phyloP scores from a whole-genome alignment of 2,329 filamentous ascomycete genomes.

The Botryotinia globosa region DNA sequence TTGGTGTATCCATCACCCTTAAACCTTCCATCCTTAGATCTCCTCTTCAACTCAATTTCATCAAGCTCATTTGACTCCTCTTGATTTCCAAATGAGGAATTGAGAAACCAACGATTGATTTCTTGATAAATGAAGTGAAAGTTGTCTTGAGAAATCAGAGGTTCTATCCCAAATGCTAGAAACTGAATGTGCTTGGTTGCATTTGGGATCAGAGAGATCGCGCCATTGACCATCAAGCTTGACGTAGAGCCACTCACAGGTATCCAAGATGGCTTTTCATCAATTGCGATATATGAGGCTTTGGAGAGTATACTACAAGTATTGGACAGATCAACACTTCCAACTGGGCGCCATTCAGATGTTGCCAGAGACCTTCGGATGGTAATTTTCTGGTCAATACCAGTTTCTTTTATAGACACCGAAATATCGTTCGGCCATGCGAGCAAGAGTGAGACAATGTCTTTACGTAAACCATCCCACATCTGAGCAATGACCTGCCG shows the following conservation, averaged over 20 bases:
- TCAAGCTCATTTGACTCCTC: slow-evolving; percentile 46
- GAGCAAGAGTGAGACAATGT: slow-evolving; percentile 64
- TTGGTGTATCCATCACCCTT: slow-evolving; percentile 49
- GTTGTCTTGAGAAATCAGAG: slow-evolving; percentile 54
- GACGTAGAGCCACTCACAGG: slow-evolving; percentile 64
- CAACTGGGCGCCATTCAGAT: neutral
- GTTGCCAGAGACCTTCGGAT: slow-evolving; percentile 28
- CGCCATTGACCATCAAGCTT: slow-evolving; percentile 62
- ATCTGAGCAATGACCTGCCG: slow-evolving; percentile 52
- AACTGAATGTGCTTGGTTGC: slow-evolving; percentile 76
- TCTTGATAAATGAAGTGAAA: slow-evolving; percentile 70
- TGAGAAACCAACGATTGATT: slow-evolving; percentile 72
- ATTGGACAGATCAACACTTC: slow-evolving; percentile 28
- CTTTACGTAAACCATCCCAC: slow-evolving; percentile 49
- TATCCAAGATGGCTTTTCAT: slow-evolving; percentile 62
- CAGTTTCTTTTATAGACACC: slow-evolving; percentile 56
- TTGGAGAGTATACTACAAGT: slow-evolving; percentile 60
- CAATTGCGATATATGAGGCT: slow-evolving; percentile 57
- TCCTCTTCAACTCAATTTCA: slow-evolving; percentile 40
- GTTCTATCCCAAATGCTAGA: slow-evolving; percentile 71
- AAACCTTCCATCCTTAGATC: slow-evolving; percentile 42
- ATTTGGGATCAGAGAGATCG: slow-evolving; percentile 67
- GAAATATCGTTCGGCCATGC: slow-evolving; percentile 59
- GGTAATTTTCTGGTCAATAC: slow-evolving; percentile 26
- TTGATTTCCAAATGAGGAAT: slow-evolving; percentile 70